Base-by-base conservation (phyloP, 2,329 filamentous ascomycete genomes). In the Aspergillus ruber region DNA sequence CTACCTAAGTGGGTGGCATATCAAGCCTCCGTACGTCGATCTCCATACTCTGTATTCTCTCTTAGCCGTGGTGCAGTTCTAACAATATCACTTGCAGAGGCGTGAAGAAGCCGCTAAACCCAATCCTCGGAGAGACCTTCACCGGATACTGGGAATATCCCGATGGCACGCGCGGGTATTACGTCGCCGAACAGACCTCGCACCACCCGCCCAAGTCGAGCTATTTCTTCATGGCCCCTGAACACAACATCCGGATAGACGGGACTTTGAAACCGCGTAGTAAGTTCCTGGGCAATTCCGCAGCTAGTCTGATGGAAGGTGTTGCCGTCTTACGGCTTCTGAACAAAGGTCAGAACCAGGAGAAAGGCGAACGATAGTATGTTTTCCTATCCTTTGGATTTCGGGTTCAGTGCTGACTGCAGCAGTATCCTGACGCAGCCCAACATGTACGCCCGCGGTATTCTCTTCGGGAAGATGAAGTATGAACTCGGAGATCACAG, bases 381-480 rank as follows among this genome's bases (percentile, higher is more conserved):
- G 86, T 77, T 35, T 15, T 9, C 8, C 15, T 15, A 12, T 36
- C 10, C 10, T 39, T 10, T 39, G 10, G 15, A 10, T 36, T 36
- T n/a, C 5, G 3, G 13, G 13, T 17, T 36, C n/a, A 36, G 15
- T 18, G 36, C 36, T 39, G 36, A 39, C 36, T 20, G 17, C 9
- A 46, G 13, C 57, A 94, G 88, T 70, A 88, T 94, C 62, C 72
- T 97, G 45, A 97, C 93, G 4, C 93, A 98, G 64, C 93, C 93
- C 15, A 98, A 98, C 74, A 98, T 98, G 90, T 98, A 98, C 68
- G 93, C 91, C 18, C 82, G 93, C 52, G 91, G 93, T 32, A 97
- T 98, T 50, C 76, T 98, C 7, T 96, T 98, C 62, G 93, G 93
- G 42, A 97, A 96, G 69, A 97, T 98, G 93, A 97, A 96, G 70